Base-by-base conservation (phyloP, 768 basidiomycete genomes). In the Wakefieldia striispora region DNA sequence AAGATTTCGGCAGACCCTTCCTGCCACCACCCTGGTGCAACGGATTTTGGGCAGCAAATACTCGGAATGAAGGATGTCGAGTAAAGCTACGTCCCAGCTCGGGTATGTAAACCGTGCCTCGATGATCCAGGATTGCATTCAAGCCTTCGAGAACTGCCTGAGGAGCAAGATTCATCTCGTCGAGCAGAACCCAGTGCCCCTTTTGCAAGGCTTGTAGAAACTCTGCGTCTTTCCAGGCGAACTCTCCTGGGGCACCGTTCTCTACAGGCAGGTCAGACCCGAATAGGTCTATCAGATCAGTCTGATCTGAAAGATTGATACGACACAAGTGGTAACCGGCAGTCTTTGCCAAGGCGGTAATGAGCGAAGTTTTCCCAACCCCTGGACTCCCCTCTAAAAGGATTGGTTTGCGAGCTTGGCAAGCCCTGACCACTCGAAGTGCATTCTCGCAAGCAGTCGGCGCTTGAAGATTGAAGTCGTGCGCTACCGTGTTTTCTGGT, bases 141-240 rank as follows among this genome's bases (percentile, higher is more conserved):
- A 99, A 80, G 24, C 97, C 97, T 71, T 99, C 97, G 2, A 99
- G 81, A 5, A 99, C 87, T 0, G 97, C 86, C 62, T 99, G 95
- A 26, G 95, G 91, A 0, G 95, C 95, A 34, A 99, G 78, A 63
- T 99, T 99, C 97, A 99, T 98, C 67, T 99, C 97, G 63, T 99
- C 97, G 10, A 99, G 79, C 6, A 99, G 81, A 6, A 98, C 95
- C 97, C 97, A 99, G 51, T 91, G 84, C 1, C 97, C 97, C n/a
- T 88, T 79, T 64, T 97, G 93, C 70, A 99, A 71, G 1, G 97
- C 95, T 50, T 80, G 83, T 36, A 99, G 75, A 65, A 99, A 99
- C 49, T 95, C 94, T 0, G 95, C 97, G 55, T 98, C 93, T 67
- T 87, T 91, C 97, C 97, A 99, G 2, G 86, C 86, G 64, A 99